Evolutionary conservation across 495 filamentous ascomycete genomes (phyloP), one percentile per base, ranked within the genome.

Genomic region (Aspergillus diversus): DNA sequence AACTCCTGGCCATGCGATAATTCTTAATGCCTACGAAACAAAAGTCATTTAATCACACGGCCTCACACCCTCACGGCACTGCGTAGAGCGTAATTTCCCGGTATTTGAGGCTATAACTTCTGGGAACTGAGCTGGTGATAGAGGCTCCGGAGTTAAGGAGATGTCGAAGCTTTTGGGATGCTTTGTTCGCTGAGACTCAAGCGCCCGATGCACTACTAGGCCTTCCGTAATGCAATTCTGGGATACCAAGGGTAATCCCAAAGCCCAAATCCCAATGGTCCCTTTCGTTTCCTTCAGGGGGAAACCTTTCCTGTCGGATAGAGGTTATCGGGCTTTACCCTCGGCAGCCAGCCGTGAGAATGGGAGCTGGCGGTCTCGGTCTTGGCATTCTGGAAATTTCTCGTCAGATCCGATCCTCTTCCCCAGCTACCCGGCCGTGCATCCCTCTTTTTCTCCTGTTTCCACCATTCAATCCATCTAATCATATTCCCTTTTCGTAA

Each of bases 331-430:
- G 34, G 56, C 54, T 31, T 67, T 69, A 68, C 63, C 73, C 73
- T 78, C 75, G 75, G 75, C 68, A 74, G 69, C 46, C 49, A 61
- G 59, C 52, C 42, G 54, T 58, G 55, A 39, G 17, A 55, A 61
- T 59, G 64, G 53, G 63, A 73, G 67, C 66, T 71, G 58, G 54
- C 58, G 69, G 79, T 76, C 77, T 81, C 60, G 69, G 79, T 76
- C 79, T 81, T 81, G 79, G 79, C 79, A 81, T 81, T 81, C 79
- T 81, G 79, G 79, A 81, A 81, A 81, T 80, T 81, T 81, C 79
- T 81, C 77, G 71, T 69, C 66, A 75, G 67, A 69, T 73, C 70
- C 71, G 73, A 73, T 75, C 75, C 75, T 73, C 69, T 60, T 75
- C 66, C 64, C 69, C 59, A 61, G 59, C 69, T 71, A 70, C 66